These are phyloP conservation scores for Camelina neglecta DNA, from an alignment of 345 rosid genomes.

Conservation along the genomic window DNA sequence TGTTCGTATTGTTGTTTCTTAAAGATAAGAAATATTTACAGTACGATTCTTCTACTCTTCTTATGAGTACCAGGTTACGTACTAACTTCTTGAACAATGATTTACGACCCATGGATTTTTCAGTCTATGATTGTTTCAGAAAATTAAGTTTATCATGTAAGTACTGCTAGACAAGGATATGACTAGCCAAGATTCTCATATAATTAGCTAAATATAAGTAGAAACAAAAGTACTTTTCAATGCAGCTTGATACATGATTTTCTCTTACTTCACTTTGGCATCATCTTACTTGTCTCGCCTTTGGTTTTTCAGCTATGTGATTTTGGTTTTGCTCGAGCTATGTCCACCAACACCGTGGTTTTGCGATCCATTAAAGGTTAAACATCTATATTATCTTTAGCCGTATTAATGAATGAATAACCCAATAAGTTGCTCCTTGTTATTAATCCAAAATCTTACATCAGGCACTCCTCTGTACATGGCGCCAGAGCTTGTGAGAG, in stretches of 20 bases:
- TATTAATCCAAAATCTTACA: constrained; percentile 31
- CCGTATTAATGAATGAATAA: constrained; percentile 23
- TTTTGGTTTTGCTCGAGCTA: constrained; percentile 99
- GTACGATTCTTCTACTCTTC: constrained; percentile 5
- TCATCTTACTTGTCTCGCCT: constrained; percentile 12
- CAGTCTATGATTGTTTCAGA: constrained; percentile 22
- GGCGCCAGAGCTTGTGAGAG: constrained; percentile 98
- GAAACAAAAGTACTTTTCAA: not conserved
- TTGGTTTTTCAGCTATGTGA: constrained; percentile 79
- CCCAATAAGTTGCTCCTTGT: constrained; percentile 8
- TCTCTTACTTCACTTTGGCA: constrained; percentile 4
- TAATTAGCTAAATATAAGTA: constrained; percentile 11
- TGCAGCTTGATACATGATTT: not conserved
- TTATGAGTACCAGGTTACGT: not conserved
- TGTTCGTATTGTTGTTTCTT: not conserved
- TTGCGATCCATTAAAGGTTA: constrained; percentile 94
- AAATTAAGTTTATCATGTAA: constrained; percentile 13
- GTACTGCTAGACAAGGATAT: not conserved
- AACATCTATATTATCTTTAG: constrained; percentile 27
- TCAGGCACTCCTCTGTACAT: constrained; percentile 96
- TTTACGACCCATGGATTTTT: constrained; percentile 4
- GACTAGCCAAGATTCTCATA: constrained; percentile 7
- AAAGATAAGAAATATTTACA: constrained; percentile 10
- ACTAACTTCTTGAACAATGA: constrained; percentile 14
- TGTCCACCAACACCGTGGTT: constrained; percentile 97